Evolutionary conservation across 768 basidiomycete genomes (phyloP), one percentile per base, ranked within the genome.

Genomic region (Leccinum rimulosum): DNA sequence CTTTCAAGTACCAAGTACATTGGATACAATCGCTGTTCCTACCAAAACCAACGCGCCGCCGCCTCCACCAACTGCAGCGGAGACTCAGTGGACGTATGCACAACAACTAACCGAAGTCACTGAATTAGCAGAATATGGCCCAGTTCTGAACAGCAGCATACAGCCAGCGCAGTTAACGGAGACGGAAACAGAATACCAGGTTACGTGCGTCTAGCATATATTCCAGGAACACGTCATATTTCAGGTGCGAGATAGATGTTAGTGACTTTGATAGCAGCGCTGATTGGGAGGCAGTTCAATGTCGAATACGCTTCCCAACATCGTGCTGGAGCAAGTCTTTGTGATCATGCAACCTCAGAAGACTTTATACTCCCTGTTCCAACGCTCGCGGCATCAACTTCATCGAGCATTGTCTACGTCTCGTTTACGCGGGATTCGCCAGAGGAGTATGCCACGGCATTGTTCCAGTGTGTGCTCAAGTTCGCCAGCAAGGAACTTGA

Each of bases 401-500:
- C 91, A 4, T 88, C 94, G n/a, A 86, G 89, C 43, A 82, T 91
- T 53, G 83, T 95, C 52, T 99, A 98, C 70, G 95, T 95, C 35
- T 95, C 93, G 0, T 98, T 97, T 80, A 89, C 92, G 11, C 88
- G 95, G 50, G 86, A 87, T 55, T 75, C 78, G 36, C 91, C 94
- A 0, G 84, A 83, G 30, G 82, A 86, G 58, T 98, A 93, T 75
- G 82, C 85, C 17, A 76, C 87, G 35, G 91, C 87, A 6, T 91
- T 93, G 17, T 98, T 98, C 84, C 82, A 83, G 62, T 97, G 94
- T 70, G 84, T 87, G 11, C 86, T 99, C 73, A 94, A 93, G 74
- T 99, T 97, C 70, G 78, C 95, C 66, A 95, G 92, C 78, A 99
- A 98, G 75, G 97, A 99, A 70, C 84, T 98, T 15, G 97, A 99